Evolutionary conservation across 2,329 filamentous ascomycete genomes (phyloP).

Genomic region (Fonsecaea nubica): DNA sequence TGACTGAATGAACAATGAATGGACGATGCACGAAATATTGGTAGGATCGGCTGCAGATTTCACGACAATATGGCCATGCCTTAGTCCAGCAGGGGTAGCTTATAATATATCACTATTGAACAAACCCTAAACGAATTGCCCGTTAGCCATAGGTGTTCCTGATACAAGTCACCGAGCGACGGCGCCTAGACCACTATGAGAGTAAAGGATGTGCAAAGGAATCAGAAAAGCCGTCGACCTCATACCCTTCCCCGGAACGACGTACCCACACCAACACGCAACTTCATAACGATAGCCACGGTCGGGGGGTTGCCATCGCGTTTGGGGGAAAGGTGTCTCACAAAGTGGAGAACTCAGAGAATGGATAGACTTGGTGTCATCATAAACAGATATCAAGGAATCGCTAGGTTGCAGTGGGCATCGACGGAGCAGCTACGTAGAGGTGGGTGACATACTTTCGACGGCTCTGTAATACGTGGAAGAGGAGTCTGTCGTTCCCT

Average conservation of each 20-base stretch:
- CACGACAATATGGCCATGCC: background rate
- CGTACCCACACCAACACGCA: conserved; percentile 14
- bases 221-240: conserved; percentile 42
- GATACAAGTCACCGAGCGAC: background rate
- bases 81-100: background rate
- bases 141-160: background rate
- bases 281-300: conserved; percentile 36
- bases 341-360: conserved; percentile 57
- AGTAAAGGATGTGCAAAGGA: background rate
- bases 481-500: background rate
- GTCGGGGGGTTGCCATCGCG: conserved; percentile 11
- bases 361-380: conserved; percentile 70
- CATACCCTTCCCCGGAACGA: conserved; percentile 36
- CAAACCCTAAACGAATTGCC: conserved; percentile 9
- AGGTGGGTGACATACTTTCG: conserved; percentile 2
- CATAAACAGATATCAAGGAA: conserved; percentile 44
- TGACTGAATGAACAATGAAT: conserved; percentile 22
- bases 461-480: background rate
- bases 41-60: conserved; percentile 4
- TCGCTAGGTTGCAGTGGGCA: background rate
- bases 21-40: background rate
- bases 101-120: conserved; percentile 2
- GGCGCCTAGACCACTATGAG: background rate
- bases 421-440: background rate
- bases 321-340: conserved; percentile 25